Percentiles rank a stretch among this genome's conserved stretches.
Evolutionary conservation across 768 basidiomycete genomes (phyloP).

Genomic region (Suillus alpinus): DNA sequence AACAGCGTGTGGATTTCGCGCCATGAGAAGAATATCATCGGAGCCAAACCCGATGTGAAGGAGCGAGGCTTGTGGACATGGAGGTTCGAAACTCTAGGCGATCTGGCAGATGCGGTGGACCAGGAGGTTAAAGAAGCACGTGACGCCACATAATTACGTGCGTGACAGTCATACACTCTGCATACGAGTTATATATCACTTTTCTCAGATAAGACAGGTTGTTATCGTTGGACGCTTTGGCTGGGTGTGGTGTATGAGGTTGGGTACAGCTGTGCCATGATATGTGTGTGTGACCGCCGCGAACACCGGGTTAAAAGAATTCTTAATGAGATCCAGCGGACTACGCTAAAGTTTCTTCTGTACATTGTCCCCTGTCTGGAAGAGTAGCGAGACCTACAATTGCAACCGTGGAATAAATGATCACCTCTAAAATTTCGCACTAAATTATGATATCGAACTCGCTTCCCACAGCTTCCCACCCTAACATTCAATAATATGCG

Average conservation of each 20-base stretch:
- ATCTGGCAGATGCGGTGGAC: slow-evolving; percentile 59
- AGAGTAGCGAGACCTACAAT: neutral
- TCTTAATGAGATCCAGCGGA: neutral
- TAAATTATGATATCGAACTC: neutral
- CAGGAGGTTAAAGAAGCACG: slow-evolving; percentile 25
- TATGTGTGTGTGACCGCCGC: neutral
- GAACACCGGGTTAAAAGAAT: neutral
- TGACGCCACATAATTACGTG: neutral
- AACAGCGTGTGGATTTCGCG: slow-evolving; percentile 67
- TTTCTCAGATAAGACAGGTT: neutral
- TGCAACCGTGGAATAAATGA: neutral
- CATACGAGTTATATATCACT: neutral
- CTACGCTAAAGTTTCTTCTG: neutral
- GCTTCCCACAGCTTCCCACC: too few relatives aligned
- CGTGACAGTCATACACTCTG: neutral
- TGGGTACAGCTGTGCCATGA: neutral
- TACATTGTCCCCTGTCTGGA: neutral
- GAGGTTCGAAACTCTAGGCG: slow-evolving; percentile 58
- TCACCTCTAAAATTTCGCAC: neutral
- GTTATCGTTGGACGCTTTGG: neutral
- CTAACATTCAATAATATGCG: too few relatives aligned
- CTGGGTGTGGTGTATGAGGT: neutral
- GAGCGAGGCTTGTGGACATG: slow-evolving; percentile 44
- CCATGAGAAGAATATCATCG: slow-evolving; percentile 20
- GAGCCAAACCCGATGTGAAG: slow-evolving; percentile 41